Conservation (phyloP, 139 green algal species). For the Bryopsis sp. region DNA sequence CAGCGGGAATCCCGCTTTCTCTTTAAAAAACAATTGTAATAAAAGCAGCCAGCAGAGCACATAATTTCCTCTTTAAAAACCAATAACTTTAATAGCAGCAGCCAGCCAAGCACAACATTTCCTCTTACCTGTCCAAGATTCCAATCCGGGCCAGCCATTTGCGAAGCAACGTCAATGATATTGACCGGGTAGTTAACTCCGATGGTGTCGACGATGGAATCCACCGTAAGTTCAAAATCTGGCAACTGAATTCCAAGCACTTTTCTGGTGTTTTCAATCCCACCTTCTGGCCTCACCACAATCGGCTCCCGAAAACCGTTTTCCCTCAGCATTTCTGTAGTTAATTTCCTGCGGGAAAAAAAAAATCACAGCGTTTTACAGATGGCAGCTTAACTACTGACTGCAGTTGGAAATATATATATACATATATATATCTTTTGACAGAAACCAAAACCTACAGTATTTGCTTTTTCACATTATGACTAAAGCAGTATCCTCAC, state of each 20-base stretch:
- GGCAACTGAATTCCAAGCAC: not conserved
- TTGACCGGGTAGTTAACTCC: not conserved
- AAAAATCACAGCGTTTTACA: not conserved
- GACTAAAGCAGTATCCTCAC: not conserved
- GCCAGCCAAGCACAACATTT: too few species aligned
- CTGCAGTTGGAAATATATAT: not conserved
- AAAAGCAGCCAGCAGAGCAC: too few species aligned
- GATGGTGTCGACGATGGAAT: not conserved
- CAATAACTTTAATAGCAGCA: too few species aligned
- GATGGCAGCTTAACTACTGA: not conserved
- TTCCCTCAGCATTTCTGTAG: not conserved
- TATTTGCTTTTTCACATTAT: not conserved
- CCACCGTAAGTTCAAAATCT: not conserved
- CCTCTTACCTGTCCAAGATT: not conserved
- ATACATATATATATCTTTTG: not conserved
- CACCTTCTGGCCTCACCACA: not conserved
- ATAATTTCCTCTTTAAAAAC: too few species aligned
- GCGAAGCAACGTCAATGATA: not conserved
- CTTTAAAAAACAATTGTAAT: too few species aligned
- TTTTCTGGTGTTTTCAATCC: not conserved
- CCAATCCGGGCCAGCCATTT: not conserved
- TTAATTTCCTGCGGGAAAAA: not conserved
- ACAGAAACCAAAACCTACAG: not conserved
- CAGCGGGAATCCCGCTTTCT: too few species aligned
- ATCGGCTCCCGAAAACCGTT: not conserved